A percentile compares a stretch with the other conserved stretches of the same genome.
Conservation (phyloP, 1,139 yeast genomes). For the Torulaspora pretoriensis region DNA sequence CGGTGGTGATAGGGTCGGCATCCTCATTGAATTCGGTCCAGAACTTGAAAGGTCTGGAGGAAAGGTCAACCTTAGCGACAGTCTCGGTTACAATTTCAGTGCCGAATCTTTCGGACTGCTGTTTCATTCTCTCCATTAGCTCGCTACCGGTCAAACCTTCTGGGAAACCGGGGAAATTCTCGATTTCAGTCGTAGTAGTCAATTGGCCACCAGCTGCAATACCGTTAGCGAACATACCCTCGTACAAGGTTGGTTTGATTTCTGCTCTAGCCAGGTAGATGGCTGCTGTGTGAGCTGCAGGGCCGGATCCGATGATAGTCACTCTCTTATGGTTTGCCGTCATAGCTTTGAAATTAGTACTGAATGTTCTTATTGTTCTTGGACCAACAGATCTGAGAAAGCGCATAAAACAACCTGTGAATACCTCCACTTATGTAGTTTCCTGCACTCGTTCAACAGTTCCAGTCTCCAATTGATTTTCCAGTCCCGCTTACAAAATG, state of each 20-base stretch:
- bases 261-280: constrained; percentile 95
- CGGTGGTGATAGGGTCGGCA: constrained; percentile 83
- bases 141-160: constrained; percentile 83
- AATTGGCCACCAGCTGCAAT: constrained; percentile 98
- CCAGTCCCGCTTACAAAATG: constrained; percentile 5
- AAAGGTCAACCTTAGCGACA: constrained; percentile 81
- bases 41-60: constrained; percentile 84
- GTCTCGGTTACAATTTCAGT: constrained; percentile 94
- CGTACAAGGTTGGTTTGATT: constrained; percentile 86
- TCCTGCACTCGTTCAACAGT: neutral
- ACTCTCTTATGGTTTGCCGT: constrained; percentile 61
- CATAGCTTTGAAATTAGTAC: neutral
- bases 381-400: neutral
- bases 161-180: constrained; percentile 98
- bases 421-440: neutral
- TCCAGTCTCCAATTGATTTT: neutral
- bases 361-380: neutral
- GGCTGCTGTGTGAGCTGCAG: constrained; percentile 99
- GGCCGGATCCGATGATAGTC: constrained; percentile 95
- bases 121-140: constrained; percentile 91
- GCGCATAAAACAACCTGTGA: neutral
- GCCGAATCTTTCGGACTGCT: constrained; percentile 81
- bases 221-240: constrained; percentile 96
- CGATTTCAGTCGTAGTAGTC: constrained; percentile 95
- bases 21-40: constrained; percentile 96